Conservation (phyloP, 75 land plant genomes). For the Cunninghamia lanceolata region DNA sequence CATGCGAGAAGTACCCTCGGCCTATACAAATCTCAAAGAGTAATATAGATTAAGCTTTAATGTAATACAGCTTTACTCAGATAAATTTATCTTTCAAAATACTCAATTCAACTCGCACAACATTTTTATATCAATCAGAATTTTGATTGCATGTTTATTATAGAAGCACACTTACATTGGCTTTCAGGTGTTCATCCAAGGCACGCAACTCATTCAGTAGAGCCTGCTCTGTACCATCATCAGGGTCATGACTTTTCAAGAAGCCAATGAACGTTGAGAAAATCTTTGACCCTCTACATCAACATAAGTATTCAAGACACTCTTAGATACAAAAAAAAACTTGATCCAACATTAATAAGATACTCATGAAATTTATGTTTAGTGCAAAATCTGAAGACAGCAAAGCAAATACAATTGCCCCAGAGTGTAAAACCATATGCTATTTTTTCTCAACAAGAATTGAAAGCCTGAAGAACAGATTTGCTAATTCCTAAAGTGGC, state of each 20-base stretch:
- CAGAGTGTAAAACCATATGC: background rate
- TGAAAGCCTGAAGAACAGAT: background rate
- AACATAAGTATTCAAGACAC: background rate
- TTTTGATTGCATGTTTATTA: background rate
- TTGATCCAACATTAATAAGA: background rate
- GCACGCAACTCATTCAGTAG: slow-evolving; percentile 65
- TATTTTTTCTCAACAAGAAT: background rate
- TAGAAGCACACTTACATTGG: slow-evolving; percentile 50
- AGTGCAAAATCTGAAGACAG: background rate
- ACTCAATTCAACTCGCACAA: background rate
- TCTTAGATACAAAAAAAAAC: background rate
- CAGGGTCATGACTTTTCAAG: slow-evolving; percentile 85
- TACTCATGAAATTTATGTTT: background rate
- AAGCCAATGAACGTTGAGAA: slow-evolving; percentile 84
- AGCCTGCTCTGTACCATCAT: slow-evolving; percentile 88
- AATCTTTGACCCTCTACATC: slow-evolving; percentile 79
- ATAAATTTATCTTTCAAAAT: background rate
- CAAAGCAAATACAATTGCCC: background rate
- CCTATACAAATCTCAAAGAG: background rate
- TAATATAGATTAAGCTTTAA: background rate
- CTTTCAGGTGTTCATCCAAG: slow-evolving; percentile 70
- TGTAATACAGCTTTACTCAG: background rate
- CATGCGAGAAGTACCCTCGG: background rate
- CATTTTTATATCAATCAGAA: background rate
- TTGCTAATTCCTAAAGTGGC: background rate